phyloP scores from a whole-genome alignment of 176 grass and related monocot genomes.

The Dactylis glomerata region DNA sequence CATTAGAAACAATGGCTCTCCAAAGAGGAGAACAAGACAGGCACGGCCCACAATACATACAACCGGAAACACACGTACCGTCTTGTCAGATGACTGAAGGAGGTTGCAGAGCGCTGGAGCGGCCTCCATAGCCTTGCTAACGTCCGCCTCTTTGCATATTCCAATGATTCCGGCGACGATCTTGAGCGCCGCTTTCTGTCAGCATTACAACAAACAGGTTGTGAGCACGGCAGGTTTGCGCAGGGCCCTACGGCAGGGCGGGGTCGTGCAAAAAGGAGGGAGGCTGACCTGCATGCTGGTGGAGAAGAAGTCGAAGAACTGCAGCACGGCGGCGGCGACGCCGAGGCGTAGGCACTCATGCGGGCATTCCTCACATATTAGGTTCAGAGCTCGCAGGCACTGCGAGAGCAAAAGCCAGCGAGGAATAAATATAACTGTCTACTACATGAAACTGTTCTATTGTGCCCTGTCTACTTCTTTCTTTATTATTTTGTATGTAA shows the following conservation, averaged over 20 bases:
- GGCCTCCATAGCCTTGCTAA: slow-evolving; percentile 38
- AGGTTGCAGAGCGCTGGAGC: slow-evolving; percentile 49
- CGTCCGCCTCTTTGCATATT: not conserved
- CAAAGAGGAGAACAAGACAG: not conserved
- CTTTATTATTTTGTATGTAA: not conserved
- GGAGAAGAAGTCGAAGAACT: slow-evolving; percentile 51
- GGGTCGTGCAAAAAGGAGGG: not conserved
- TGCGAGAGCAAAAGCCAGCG: not conserved
- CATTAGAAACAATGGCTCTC: not conserved
- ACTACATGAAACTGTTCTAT: not conserved
- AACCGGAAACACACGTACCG: slow-evolving; percentile 9
- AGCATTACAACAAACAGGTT: slow-evolving; percentile 25
- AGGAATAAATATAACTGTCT: not conserved
- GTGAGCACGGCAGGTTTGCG: not conserved
- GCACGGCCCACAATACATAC: not conserved
- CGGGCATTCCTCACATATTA: slow-evolving; percentile 28
- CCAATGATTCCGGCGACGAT: slow-evolving; percentile 30
- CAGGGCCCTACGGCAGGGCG: not conserved
- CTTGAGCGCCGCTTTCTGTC: slow-evolving; percentile 43
- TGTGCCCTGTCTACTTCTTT: not conserved
- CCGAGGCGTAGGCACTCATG: slow-evolving; percentile 34
- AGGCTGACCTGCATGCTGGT: slow-evolving; percentile 29
- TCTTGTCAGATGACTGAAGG: slow-evolving; percentile 41
- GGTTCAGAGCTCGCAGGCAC: slow-evolving; percentile 54
- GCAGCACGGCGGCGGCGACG: slow-evolving; percentile 48